Base-by-base conservation (phyloP, 139 green algal genomes). In the Ettlia oleoabundans region DNA sequence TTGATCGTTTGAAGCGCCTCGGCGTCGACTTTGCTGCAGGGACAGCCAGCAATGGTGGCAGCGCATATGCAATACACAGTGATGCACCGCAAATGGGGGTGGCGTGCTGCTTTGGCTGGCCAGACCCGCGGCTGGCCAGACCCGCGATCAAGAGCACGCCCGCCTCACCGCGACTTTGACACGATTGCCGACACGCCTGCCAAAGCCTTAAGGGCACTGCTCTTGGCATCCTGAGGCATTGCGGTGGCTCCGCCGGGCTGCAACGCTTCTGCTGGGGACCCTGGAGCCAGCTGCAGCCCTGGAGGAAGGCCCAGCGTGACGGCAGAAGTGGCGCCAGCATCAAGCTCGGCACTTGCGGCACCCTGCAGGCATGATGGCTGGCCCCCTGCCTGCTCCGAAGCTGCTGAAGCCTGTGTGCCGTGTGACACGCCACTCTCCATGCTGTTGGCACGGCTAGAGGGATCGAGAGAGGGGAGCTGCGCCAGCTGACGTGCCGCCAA, bases 171-270 rank as follows among this genome's bases (percentile, higher is more conserved):
- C 10, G 82, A 86, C n/a, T 75, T 82, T 22, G 82, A 86, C 7
- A 86, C 82, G 33, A 86, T 51, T 2, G 47, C 62, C 3, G 28
- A 52, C 52, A 86, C 82, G 26, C 82, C 82, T 21, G 82, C 82
- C 10, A 86, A 74, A 22, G 82, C 82, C 52, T 86, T 86, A 22
- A 86, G 61, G 9, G 82, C 82, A 70, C 82, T 86, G 55, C 47
- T 74, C 47, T 55, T 76, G 24, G 82, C 82, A 24, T 83, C 82
- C 5, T 37, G 51, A 33, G 51, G 6, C 68, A 24, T 24, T 33
- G n/a, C n/a, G n/a, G n/a, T n/a, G n/a, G n/a, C n/a, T n/a, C n/a
- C n/a, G n/a, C n/a, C n/a, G n/a, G n/a, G n/a, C n/a, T n/a, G n/a
- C n/a, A n/a, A n/a, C n/a, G n/a, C n/a, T n/a, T n/a, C n/a, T n/a